These are phyloP conservation scores for Dalechampia spathulata DNA, from an alignment of 441 rosid species.

Conservation along the genomic window DNA sequence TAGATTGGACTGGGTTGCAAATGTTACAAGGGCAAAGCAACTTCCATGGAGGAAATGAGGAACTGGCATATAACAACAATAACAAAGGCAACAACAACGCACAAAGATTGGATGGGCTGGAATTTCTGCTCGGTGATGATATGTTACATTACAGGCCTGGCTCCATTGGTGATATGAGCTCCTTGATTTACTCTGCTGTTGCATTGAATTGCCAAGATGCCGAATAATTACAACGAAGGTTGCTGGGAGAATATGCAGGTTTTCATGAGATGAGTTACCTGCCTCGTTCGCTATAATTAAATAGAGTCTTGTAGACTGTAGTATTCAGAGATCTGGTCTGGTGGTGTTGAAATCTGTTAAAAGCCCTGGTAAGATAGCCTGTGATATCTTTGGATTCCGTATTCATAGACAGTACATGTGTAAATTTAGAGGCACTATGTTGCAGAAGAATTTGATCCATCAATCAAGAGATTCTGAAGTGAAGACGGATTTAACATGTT, in stretches of 20 bases:
- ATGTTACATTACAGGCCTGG: constrained; percentile 14
- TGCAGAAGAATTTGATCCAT: too few relatives aligned
- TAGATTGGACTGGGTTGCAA: constrained; percentile 16
- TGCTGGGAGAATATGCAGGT: constrained; percentile 15
- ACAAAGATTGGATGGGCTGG: constrained; percentile 37
- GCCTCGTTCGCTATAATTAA: too few relatives aligned
- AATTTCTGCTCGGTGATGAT: constrained; percentile 32
- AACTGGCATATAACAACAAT: constrained; percentile 10
- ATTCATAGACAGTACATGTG: too few relatives aligned
- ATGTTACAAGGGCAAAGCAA: constrained; percentile 28
- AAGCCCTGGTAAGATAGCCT: too few relatives aligned
- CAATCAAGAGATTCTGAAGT: too few relatives aligned
- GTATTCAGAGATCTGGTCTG: too few relatives aligned
- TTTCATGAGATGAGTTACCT: constrained; percentile 20
- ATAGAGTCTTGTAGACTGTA: too few relatives aligned
- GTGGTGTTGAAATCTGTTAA: too few relatives aligned
- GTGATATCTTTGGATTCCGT: too few relatives aligned
- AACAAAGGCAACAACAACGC: constrained; percentile 15
- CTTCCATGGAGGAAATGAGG: constrained; percentile 23
- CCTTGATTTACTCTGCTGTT: constrained; percentile 21
- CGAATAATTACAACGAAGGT: constrained; percentile 19
- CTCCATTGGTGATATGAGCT: constrained; percentile 20
- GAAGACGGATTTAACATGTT: too few relatives aligned
- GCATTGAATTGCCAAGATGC: constrained; percentile 20
- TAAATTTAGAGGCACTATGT: too few relatives aligned